These are phyloP conservation scores for Remersonia thermophila DNA, from an alignment of 2,329 filamentous ascomycete species.

Conservation along the genomic window DNA sequence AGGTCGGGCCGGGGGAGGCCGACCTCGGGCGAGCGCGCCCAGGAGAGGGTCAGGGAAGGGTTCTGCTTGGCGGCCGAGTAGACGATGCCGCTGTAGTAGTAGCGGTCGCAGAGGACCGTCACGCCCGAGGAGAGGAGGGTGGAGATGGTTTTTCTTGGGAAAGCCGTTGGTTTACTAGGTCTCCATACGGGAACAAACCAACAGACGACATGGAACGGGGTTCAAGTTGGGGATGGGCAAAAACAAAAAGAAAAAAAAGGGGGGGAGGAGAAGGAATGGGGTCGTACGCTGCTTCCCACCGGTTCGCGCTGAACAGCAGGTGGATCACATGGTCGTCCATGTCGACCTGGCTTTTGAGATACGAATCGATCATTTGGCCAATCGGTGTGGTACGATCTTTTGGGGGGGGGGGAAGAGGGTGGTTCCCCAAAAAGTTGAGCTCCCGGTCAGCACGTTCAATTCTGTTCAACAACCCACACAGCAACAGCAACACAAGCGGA, in stretches of 20 bases:
- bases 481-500: no score
- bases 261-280: not conserved
- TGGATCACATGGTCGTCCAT: conserved; percentile 86
- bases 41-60: conserved; percentile 54
- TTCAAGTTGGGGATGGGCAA: not conserved
- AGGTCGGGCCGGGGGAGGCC: conserved; percentile 80
- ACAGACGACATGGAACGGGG: not conserved
- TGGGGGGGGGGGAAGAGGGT: no score
- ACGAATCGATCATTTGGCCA: conserved; percentile 75
- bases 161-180: no score
- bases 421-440: not conserved
- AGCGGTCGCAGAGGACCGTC: conserved; percentile 78
- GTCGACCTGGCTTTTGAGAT: conserved; percentile 58
- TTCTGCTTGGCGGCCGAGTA: conserved; percentile 84
- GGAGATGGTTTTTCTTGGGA: conserved; percentile 38
- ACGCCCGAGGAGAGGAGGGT: conserved; percentile 49
- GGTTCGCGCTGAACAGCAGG: conserved; percentile 78
- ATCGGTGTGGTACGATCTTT: conserved; percentile 67
- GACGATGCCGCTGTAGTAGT: conserved; percentile 88
- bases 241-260: no score
- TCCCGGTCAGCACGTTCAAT: not conserved
- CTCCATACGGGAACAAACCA: no score
- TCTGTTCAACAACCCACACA: no score
- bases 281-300: conserved; percentile 61
- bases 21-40: conserved; percentile 75